A percentile compares a stretch with the other conserved stretches of the same genome.
These are phyloP conservation scores for Cryomyces minteri DNA, from an alignment of 495 filamentous ascomycete species.

Conservation along the genomic window DNA sequence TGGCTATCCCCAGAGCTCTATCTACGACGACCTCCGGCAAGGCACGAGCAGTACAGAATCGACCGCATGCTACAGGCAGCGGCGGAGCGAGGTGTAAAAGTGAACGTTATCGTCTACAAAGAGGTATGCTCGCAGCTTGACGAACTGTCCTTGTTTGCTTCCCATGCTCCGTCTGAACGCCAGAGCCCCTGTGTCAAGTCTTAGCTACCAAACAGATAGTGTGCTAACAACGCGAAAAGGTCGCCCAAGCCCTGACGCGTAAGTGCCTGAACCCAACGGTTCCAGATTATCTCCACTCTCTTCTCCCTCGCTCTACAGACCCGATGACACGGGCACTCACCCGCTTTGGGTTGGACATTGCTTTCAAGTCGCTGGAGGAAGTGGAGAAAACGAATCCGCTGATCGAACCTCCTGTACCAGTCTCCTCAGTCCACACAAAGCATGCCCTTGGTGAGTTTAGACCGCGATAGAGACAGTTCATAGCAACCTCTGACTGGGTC, in stretches of 20 bases:
- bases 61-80: slow-evolving; percentile 80
- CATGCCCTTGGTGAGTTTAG: slow-evolving; percentile 31
- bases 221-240: slow-evolving; percentile 18
- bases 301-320: slow-evolving; percentile 22
- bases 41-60: slow-evolving; percentile 69
- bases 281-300: slow-evolving; percentile 25
- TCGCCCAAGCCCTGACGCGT: slow-evolving; percentile 70
- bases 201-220: neutral
- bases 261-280: slow-evolving; percentile 31
- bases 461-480: slow-evolving; percentile 2
- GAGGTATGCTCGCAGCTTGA: slow-evolving; percentile 26
- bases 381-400: slow-evolving; percentile 24
- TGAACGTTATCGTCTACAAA: slow-evolving; percentile 93
- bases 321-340: slow-evolving; percentile 16
- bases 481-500: too few relatives aligned
- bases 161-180: too few relatives aligned
- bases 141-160: too few relatives aligned
- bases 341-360: slow-evolving; percentile 21
- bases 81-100: slow-evolving; percentile 68
- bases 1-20: slow-evolving; percentile 87
- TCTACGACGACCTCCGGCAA: slow-evolving; percentile 64
- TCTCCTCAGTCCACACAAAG: slow-evolving; percentile 75
- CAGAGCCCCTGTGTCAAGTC: too few relatives aligned
- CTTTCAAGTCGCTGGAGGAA: slow-evolving; percentile 25
- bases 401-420: slow-evolving; percentile 29